Evolutionary conservation across 75 land plant genomes (phyloP).

Genomic region (Picea glauca): DNA sequence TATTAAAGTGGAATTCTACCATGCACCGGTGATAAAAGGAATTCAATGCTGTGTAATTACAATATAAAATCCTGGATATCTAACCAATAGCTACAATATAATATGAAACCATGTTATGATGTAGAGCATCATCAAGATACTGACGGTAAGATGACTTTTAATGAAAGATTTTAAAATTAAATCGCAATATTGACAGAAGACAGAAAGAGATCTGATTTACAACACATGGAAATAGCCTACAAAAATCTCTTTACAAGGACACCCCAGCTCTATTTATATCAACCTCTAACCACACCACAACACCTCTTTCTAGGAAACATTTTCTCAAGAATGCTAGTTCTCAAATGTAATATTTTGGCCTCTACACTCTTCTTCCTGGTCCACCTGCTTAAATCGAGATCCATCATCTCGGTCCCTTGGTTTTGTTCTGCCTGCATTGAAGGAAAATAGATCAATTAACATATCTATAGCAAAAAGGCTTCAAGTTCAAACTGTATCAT

Average conservation of each 20-base stretch:
- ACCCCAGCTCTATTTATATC: neutral
- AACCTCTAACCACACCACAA: neutral
- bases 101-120: neutral
- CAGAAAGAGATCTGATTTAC: neutral
- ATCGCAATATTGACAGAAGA: neutral
- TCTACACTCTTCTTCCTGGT: neutral
- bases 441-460: neutral
- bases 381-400: neutral
- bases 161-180: neutral
- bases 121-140: neutral
- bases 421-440: constrained; percentile 4
- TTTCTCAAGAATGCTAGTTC: neutral
- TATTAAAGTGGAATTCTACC: neutral
- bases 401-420: constrained; percentile 2
- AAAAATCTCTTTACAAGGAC: neutral
- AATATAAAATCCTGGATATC: neutral
- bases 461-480: neutral
- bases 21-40: neutral
- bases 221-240: neutral
- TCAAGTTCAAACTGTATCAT: neutral
- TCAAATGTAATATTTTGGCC: neutral
- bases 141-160: neutral
- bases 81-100: neutral
- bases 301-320: neutral
- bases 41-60: neutral